Base-by-base conservation (phyloP, 2,329 filamentous ascomycete genomes). In the Penicillium polonicum region DNA sequence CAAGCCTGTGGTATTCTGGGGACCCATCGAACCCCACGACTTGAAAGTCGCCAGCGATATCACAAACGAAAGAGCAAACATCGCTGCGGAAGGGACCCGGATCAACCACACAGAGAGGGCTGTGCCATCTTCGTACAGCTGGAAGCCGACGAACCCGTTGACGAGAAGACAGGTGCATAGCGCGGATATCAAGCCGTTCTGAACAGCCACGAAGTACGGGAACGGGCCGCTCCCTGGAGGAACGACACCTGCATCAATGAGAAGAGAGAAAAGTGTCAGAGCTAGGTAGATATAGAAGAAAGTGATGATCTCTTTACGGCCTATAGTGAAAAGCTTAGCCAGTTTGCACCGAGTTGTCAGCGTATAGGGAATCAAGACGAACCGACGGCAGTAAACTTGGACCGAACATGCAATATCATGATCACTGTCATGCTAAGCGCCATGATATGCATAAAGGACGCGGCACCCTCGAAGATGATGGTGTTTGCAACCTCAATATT, bases 211-310 rank as follows among this genome's bases (percentile, higher is more conserved):
- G 71, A 99, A 97, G 80, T 96, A 99, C 0, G 92, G 89, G 69
- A 92, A 97, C 0, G 91, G 84, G 2, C 78, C 82, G 51, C 88
- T 91, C 56, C 89, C 88, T 0, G 92, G 90, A 4, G 93, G 91
- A 21, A 95, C 87, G 48, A 97, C 94, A 50, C 94, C 94, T 52
- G 93, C 90, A 71, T 99, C 94, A 70, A 99, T 87, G 67, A 94
- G 83, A 62, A 99, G 86, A 9, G 93, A 97, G 70, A 89, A 83
- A 74, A 94, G 88, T 27, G 92, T 96, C 51, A 97, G 84, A 38
- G 93, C 81, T 83, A 96, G 89, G 80, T 96, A 99, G 63, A 96
- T 83, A 80, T 97, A 97, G 82, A 99, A 99, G 82, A 99, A 97
- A 48, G 89, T 90, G 50, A 91, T 89, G 70, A 88, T 88, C 69